Evolutionary conservation across 2,329 filamentous ascomycete genomes (phyloP), one percentile per base, ranked within the genome.

Genomic region (Pseudocercospora fuligena): DNA sequence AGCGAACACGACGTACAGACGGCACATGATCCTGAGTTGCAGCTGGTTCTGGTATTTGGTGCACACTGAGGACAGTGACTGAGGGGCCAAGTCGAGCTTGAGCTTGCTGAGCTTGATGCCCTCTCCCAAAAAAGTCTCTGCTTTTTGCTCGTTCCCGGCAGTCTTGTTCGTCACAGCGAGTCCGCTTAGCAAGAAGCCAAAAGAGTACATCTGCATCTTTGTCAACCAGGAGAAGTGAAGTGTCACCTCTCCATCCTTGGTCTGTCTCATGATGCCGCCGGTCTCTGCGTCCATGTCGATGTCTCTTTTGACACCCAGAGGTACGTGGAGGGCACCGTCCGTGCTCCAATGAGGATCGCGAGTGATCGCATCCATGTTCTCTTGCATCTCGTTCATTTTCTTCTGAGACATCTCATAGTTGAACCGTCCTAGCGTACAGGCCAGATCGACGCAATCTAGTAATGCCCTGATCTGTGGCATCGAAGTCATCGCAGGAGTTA

Each of bases 1-100:
- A 63, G 91, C 84, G 60, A 95, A 86, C 3, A 89, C 89, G 27
- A 90, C 86, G 19, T 94, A 84, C n/a, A 93, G 84, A 60, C 90
- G 58, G 40, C 93, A 83, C 69, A 92, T 90, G 75, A 88, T 89
- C 66, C 88, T 86, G 7, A 92, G 82, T 61, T 88, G 84, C 64
- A 82, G 84, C 60, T 89, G 86, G 89, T 90, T 93, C 67, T 86
- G 83, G 9, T 86, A 83, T 56, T 89, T 66, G 31, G 53, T 61
- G 8, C 67, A 65, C 83, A 68, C 83, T 79, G 70, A 61, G 2
- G 69, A 63, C 19, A 77, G 54, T 29, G 76, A 75, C 40, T 74
- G 69, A 0, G 61, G 56, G 2, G 59, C 14, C 16, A 60, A 27
- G 16, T 69, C 69, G 16, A 67, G 58, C 6, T 66, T 56, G 6